Evolutionary conservation across 2,329 filamentous ascomycete genomes (phyloP), one percentile per base, ranked within the genome.

Genomic region (Xylaria sp.): DNA sequence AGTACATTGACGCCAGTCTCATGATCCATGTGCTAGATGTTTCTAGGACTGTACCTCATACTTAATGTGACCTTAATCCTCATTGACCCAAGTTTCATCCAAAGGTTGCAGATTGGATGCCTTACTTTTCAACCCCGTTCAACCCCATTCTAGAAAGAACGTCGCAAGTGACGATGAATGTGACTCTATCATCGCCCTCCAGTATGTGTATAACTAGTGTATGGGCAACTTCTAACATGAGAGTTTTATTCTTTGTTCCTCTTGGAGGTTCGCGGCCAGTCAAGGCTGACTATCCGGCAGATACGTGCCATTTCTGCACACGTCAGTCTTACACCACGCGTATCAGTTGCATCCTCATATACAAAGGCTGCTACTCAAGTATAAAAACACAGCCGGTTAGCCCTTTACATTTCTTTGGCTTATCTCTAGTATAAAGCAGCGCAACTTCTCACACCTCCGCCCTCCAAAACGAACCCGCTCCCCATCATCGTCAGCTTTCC

Each of bases 351-450:
- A 13, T 61, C 34, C 32, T 52, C 12, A 55, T 7, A n/a, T 32
- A 32, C 5, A 10, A 23, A 18, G 1, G 4, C 32, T 12, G 34
- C 23, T 50, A 10, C 6, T 15, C n/a, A 15, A 18, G 20, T 60
- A 68, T 59, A 50, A 55, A 63, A 60, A 60, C 13, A 41, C 23
- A 37, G 18, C 54, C 52, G 5, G 5, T 28, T 28, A 37, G 18
- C 9, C 18, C 58, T 34, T 28, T 2, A 3, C 7, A 25, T 51
- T 7, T n/a, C 7, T 56, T n/a, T 34, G 9, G 34, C 10, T 39
- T 28, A 15, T 13, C 15, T 32, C 15, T 32, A 13, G 25, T 8
- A 23, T 6, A n/a, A 13, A 7, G n/a, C 48, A 20, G 12, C 34
- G n/a, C n/a, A 55, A 20, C 32, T 3, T 15, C 32, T 39, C 52